Evolutionary conservation across 176 grass and related monocot genomes (phyloP), one percentile per base, ranked within the genome.

Genomic region (Melocanna baccifera): DNA sequence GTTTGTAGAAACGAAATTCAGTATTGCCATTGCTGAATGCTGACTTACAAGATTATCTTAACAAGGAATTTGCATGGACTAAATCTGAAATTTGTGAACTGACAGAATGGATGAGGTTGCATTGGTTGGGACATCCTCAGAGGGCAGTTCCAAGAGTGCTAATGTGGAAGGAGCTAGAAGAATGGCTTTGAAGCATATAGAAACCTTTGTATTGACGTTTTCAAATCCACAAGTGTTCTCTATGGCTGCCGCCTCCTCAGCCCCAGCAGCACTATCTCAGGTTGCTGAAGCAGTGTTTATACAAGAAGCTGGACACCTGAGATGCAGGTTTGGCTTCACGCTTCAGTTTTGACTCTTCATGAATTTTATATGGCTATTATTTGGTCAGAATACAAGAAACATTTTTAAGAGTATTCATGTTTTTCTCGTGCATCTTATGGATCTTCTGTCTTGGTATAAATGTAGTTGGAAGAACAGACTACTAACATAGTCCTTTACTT

Each of bases 121-220:
- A 84, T 81, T 92, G 42, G 78, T 94, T 51, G 97, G 93, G 79
- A 78, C 97, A 79, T 99, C 86, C 20, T 87, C 69, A 14, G 90
- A 96, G 67, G 90, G 90, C 87, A 83, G 81, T 83, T 96, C 91
- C 51, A 99, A 99, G 80, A 85, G 84, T 76, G 81, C 87, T 82
- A 94, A 81, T 84, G 84, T 99, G 39, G 93, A 99, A 66, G 97
- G 97, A 85, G 93, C 97, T 67, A 99, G 91, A 83, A 91, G 86
- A 94, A 92, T 99, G 90, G 91, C 97, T 62, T 92, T 99, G 82
- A 99, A 99, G 91, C 88, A 99, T 83, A 96, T 99, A 86, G 91
- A 94, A 69, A 81, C 84, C 9, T 99, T 99, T 90, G 88, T 99
- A 64, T 55, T 92, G 76, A 86, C 89, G 18, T 99, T 99, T 83